Base-by-base conservation (phyloP, 2,329 filamentous ascomycete species). In the Botrytis paeoniae region DNA sequence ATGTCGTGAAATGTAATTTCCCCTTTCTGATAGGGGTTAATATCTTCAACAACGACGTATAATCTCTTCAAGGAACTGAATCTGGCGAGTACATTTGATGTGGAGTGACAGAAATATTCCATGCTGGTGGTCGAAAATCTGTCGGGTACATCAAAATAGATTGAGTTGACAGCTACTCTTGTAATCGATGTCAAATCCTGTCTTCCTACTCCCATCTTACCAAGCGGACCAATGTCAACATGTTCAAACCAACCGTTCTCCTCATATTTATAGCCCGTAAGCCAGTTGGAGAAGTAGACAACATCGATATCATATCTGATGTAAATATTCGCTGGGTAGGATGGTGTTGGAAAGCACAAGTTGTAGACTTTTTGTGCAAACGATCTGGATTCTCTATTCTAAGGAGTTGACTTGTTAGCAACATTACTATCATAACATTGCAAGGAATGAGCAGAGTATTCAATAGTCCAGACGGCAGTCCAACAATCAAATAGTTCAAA, bases 11-110 rank as follows among this genome's bases (percentile, higher is more conserved):
- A 32, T 6, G 12, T 39, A 16, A 71, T 71, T 51, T 63, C 43
- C 1, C 69, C 60, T 37, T 14, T 39, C 43, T 48, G 54, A 14
- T 64, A 71, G 10, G 69, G 69, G 43, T 51, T 18, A 1, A 65
- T 54, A 41, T 71, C 69, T 54, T 71, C 69, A 35, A 70, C 54
- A n/a, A 70, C 68, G 10, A 62, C 54, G 32, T 35, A 45, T 6
- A 70, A 20, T 35, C 25, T 70, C 29, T 45, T 62, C 29, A 62
- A 62, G 9, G 68, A 43, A 35, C 16, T 6, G 16, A 70, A 61
- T 37, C 68, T 70, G 14, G 22, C 8, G 16, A 45, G 57, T 45
- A 70, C 12, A 37, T 54, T 41, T 25, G 32, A 20, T n/a, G 60
- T 39, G 12, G 68, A 45, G 16, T 35, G n/a, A 22, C 22, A 32